phyloP scores from a whole-genome alignment of 129 eudicot genomes.

The Pittosporum tobira region DNA sequence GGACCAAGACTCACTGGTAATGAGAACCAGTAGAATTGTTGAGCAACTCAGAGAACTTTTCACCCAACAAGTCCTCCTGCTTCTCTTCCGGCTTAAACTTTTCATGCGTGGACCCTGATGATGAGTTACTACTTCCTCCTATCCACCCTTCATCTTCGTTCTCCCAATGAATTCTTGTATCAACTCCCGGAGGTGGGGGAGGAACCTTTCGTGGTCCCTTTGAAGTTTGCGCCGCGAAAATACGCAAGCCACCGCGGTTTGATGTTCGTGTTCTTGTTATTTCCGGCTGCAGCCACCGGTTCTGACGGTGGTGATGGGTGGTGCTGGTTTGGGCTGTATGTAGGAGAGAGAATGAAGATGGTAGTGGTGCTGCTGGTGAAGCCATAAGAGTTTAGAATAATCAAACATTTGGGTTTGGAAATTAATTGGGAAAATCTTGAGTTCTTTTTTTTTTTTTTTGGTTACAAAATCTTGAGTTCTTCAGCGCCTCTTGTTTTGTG shows the following conservation, averaged over 20 bases:
- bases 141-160: conserved; percentile 92
- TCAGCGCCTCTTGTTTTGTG: too few relatives aligned
- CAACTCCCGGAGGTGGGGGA: conserved; percentile 75
- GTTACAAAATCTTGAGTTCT: too few relatives aligned
- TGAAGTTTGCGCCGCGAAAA: conserved; percentile 26
- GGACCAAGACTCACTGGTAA: conserved; percentile 60
- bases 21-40: conserved; percentile 77
- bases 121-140: conserved; percentile 32
- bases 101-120: conserved; percentile 13
- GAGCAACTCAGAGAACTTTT: conserved; percentile 68
- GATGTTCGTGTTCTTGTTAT: background rate
- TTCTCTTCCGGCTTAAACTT: conserved; percentile 28
- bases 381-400: conserved; percentile 28
- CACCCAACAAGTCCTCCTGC: conserved; percentile 37
- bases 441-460: too few relatives aligned
- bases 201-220: conserved; percentile 22
- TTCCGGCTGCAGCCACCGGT: conserved; percentile 11
- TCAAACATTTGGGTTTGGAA: background rate
- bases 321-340: conserved; percentile 21
- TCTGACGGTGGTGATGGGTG: conserved; percentile 8
- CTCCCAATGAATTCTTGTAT: conserved; percentile 93
- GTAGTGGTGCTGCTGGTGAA: conserved; percentile 35
- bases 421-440: too few relatives aligned
- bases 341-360: conserved; percentile 35
- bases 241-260: conserved; percentile 13